Conservation (phyloP, 2,329 filamentous ascomycete genomes). For the Hypoxylon sp. region DNA sequence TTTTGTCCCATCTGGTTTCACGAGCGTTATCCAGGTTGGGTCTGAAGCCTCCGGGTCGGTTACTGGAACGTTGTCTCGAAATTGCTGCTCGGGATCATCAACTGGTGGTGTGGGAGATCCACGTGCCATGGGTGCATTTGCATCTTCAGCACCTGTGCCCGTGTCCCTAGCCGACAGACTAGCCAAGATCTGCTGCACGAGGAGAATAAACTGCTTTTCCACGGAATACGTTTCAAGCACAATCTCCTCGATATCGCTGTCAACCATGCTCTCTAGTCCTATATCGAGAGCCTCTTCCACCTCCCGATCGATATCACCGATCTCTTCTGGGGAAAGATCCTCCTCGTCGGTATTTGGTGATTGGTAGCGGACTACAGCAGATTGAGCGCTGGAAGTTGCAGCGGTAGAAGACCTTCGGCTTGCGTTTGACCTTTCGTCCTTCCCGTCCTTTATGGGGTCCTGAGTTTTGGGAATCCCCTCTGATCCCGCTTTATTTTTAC, state of each 20-base stretch:
- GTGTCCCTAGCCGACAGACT: not conserved
- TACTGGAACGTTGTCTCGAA: not conserved
- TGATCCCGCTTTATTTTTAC: not conserved
- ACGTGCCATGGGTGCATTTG: not conserved
- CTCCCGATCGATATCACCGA: not conserved
- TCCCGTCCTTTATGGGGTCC: not conserved
- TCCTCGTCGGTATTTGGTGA: not conserved
- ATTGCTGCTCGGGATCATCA: too few relatives aligned
- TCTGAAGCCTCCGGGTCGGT: not conserved
- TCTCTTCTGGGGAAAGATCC: not conserved
- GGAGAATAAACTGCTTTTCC: not conserved
- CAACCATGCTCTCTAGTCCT: not conserved
- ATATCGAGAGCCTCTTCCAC: not conserved
- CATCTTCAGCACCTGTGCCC: too few relatives aligned
- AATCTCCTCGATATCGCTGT: not conserved
- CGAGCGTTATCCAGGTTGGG: not conserved
- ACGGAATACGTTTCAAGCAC: slow-evolving; percentile 3
- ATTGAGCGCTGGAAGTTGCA: not conserved
- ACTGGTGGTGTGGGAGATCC: not conserved
- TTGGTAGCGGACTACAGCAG: not conserved
- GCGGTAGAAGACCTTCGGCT: not conserved
- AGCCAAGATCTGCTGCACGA: not conserved
- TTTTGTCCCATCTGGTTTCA: not conserved
- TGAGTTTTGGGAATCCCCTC: not conserved
- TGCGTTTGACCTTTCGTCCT: not conserved